Evolutionary conservation across 345 rosid species (phyloP).

Genomic region (Rhodamnia rubescens): DNA sequence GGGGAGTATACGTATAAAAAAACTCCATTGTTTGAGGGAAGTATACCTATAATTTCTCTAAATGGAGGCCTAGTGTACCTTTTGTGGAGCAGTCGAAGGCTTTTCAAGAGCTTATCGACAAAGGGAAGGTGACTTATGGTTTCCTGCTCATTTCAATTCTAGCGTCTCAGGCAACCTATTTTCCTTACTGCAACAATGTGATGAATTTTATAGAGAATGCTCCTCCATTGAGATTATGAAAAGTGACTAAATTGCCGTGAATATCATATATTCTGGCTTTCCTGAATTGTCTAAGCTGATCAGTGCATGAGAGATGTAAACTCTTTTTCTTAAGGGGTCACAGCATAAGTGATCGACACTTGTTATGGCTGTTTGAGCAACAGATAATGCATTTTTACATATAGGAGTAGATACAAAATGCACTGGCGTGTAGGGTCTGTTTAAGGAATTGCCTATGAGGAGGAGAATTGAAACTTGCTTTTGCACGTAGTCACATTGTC

Average conservation of each 20-base stretch:
- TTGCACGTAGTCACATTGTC: background rate
- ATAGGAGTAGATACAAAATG: background rate
- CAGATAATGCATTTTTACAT: background rate
- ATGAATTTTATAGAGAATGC: background rate
- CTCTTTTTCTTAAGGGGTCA: background rate
- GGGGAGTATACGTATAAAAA: slow-evolving; percentile 32
- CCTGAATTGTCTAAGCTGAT: background rate
- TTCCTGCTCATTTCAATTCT: background rate
- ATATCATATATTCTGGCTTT: background rate
- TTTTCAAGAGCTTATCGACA: no score
- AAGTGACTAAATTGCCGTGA: background rate
- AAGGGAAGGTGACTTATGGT: background rate
- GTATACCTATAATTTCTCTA: background rate
- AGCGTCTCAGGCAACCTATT: background rate
- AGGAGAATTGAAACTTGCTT: background rate
- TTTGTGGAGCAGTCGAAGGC: no score
- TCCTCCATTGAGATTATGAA: background rate
- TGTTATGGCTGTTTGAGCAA: background rate
- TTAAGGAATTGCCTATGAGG: background rate
- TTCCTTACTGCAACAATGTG: background rate
- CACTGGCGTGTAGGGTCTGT: background rate
- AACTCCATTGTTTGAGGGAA: no score
- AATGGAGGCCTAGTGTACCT: no score
- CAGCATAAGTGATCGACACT: background rate
- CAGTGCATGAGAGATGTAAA: background rate